Base-by-base conservation (phyloP, 805 yeast species). In the Hanseniaspora opuntiae region DNA sequence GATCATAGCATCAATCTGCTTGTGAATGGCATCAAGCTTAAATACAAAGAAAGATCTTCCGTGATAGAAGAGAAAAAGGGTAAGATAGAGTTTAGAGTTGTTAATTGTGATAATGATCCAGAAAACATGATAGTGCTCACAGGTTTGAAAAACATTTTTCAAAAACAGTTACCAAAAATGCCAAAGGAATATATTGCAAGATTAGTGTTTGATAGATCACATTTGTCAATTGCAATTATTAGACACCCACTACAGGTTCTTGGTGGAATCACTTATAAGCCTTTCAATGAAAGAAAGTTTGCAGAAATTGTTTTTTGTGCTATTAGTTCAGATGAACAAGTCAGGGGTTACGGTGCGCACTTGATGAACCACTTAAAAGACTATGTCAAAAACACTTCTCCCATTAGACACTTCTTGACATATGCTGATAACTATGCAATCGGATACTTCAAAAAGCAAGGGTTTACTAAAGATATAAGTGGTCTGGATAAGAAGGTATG, bases 251-350 rank as follows among this genome's bases (percentile, higher is more conserved):
- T 90, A 60, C 86, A 94, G 0, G 99, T 93, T 17, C 97, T 90
- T 8, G 99, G 99, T 41, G 99, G 99, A 2, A 89, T 93, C 48
- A 93, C 99, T 0, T 89, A 86, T 65, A 75, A 96, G 56, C 99
- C 99, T 2, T 93, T 93, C 67, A 86, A 87, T 63, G 78, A 79
- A 52, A 76, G 95, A 56, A 84, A 79, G 62, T 93, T 93, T 74
- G 99, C 98, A 1, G 99, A 93, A 67, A 93, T 93, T 70, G 99
- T 93, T 25, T 93, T 93, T 62, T 93, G 97, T 76, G 99, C 99
- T 28, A 93, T 93, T 56, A 84, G 95, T 44, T 86, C 96, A 2
- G 86, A 97, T 0, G 99, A 93, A 65, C 99, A 93, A 71, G 98
- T 93, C 19, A 73, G 97, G 58, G 99, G 98, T 36, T 93, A 93